These are phyloP conservation scores for Lasiosphaeria ovina DNA, from an alignment of 495 filamentous ascomycete species.

Conservation along the genomic window DNA sequence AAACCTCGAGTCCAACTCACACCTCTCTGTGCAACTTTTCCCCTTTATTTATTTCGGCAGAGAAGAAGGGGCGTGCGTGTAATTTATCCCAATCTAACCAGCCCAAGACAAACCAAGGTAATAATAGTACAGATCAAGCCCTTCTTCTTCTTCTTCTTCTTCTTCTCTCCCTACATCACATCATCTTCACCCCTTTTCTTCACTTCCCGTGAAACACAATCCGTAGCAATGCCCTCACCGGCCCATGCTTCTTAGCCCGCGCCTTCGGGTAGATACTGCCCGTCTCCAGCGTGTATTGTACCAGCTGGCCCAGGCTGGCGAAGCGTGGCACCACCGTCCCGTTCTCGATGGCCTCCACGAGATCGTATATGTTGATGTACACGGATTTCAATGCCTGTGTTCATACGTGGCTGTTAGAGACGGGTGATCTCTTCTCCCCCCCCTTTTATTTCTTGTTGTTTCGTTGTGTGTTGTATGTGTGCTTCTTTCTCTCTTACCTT, in stretches of 20 bases:
- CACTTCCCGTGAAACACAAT: background rate
- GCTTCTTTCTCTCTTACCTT: conserved; percentile 23
- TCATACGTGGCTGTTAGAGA: background rate
- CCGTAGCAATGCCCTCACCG: conserved; percentile 22
- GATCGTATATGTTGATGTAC: conserved; percentile 40
- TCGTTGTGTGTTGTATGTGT: background rate
- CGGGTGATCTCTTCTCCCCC: background rate
- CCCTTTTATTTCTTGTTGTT: background rate
- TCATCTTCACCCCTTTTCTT: background rate
- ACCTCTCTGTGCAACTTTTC: no score
- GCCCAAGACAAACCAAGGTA: background rate
- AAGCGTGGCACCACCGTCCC: conserved; percentile 22
- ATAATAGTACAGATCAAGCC: background rate
- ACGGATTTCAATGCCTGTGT: conserved; percentile 28
- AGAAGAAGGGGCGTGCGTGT: background rate
- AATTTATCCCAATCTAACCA: background rate
- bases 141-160: background rate
- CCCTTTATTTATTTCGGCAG: no score
- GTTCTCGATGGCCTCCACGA: conserved; percentile 28
- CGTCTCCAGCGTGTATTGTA: conserved; percentile 22
- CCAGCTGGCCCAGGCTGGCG: conserved; percentile 17
- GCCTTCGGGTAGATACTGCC: conserved; percentile 24
- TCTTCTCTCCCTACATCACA: background rate
- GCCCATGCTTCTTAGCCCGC: conserved; percentile 24
- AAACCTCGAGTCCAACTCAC: no score